Conservation (phyloP, 805 yeast species). For the Spencermartinsiella europaea region DNA sequence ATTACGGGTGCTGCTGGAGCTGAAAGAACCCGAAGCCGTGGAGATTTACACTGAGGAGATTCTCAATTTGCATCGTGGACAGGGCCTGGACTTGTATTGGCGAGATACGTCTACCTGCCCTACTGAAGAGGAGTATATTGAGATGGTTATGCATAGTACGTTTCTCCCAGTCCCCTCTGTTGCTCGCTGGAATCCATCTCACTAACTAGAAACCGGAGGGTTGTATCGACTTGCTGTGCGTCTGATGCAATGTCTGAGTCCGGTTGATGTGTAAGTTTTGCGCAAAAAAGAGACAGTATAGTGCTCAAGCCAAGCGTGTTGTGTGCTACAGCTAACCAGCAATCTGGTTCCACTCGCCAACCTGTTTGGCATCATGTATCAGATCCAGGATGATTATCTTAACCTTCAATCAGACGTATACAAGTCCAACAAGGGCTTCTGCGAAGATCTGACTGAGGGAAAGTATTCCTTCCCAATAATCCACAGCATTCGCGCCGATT, state of each 20-base stretch:
- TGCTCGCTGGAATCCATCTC: too few species aligned
- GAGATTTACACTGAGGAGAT: constrained; percentile 61
- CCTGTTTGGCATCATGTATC: constrained; percentile 76
- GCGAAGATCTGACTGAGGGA: constrained; percentile 88
- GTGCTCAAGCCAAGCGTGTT: not conserved
- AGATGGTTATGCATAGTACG: constrained; percentile 71
- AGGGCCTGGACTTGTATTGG: constrained; percentile 87
- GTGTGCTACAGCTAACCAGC: not conserved
- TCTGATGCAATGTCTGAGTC: constrained; percentile 45
- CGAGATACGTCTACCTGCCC: constrained; percentile 62
- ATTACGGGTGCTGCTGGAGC: constrained; percentile 42
- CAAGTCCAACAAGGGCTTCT: constrained; percentile 63
- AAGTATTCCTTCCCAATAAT: constrained; percentile 83
- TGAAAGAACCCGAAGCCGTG: constrained; percentile 31
- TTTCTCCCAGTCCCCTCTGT: too few species aligned
- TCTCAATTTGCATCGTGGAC: constrained; percentile 81
- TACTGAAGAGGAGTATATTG: constrained; percentile 55
- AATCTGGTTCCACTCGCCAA: constrained; percentile 59
- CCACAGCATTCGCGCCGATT: constrained; percentile 47
- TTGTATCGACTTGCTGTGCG: constrained; percentile 69
- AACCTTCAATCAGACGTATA: constrained; percentile 54
- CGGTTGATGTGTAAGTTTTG: constrained; percentile 17
- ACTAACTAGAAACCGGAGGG: constrained; percentile 64
- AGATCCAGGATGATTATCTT: constrained; percentile 77
- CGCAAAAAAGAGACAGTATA: not conserved